phyloP scores from a whole-genome alignment of 441 rosid species.

The Jatropha podagrica region DNA sequence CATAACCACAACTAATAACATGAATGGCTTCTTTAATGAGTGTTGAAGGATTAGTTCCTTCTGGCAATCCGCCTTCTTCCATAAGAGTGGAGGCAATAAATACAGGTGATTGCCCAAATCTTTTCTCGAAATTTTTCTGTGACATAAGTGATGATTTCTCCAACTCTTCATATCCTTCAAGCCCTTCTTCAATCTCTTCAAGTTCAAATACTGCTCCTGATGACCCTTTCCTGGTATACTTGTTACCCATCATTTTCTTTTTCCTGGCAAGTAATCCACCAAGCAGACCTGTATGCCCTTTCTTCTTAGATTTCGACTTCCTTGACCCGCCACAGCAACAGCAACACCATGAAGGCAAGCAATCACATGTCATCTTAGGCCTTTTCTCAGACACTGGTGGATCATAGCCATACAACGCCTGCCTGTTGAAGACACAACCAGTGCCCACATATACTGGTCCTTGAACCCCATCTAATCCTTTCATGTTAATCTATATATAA shows the following conservation, averaged over 20 bases:
- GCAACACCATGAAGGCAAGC: conserved; percentile 91
- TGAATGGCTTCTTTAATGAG: conserved; percentile 90
- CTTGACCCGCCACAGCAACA: conserved; percentile 87
- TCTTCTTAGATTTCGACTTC: conserved; percentile 71
- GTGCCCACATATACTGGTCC: conserved; percentile 97
- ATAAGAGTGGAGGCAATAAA: conserved; percentile 81
- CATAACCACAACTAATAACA: conserved; percentile 85
- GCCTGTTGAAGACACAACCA: conserved; percentile 80
- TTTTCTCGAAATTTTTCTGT: conserved; percentile 82
- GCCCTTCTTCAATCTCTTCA: conserved; percentile 88
- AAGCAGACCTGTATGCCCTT: conserved; percentile 51
- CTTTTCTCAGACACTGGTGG: conserved; percentile 69
- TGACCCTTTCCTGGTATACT: conserved; percentile 62
- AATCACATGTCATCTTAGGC: conserved; percentile 86
- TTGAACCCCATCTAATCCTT: conserved; percentile 86
- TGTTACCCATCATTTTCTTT: conserved; percentile 61
- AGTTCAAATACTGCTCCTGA: conserved; percentile 58
- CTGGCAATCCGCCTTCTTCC: conserved; percentile 92
- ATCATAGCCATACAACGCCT: conserved; percentile 82
- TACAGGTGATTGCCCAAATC: conserved; percentile 82
- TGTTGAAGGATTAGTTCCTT: conserved; percentile 61
- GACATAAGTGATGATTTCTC: conserved; percentile 89
- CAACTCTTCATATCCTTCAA: conserved; percentile 80
- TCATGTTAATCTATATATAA: conserved; percentile 77
- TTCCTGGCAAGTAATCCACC: conserved; percentile 52